phyloP scores from a whole-genome alignment of 768 basidiomycete genomes.

The Rhizopogon vesiculosus region DNA sequence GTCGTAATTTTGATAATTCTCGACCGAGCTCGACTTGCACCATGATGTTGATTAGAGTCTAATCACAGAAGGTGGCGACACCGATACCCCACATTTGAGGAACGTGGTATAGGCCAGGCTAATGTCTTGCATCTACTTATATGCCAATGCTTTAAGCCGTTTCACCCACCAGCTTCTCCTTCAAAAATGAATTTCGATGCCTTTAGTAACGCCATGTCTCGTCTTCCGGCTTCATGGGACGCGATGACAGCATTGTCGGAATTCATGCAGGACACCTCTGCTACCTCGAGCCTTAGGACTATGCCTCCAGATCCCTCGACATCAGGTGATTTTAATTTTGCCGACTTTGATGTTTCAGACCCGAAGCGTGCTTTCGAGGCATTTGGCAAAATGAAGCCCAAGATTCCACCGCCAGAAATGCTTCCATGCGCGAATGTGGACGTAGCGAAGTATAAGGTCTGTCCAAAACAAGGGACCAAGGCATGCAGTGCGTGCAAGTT shows the following conservation, averaged over 20 bases:
- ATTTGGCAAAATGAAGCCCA: constrained; percentile 7
- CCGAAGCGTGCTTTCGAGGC: not conserved
- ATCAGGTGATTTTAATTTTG: not conserved
- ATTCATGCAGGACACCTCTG: too few species aligned
- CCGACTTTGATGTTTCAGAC: not conserved
- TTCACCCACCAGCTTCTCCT: not conserved
- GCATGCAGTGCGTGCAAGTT: constrained; percentile 29
- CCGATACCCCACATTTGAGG: too few species aligned
- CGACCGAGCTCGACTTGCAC: not conserved
- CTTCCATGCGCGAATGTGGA: constrained; percentile 35
- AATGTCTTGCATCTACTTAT: not conserved
- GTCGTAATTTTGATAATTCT: not conserved
- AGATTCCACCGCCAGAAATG: constrained; percentile 19
- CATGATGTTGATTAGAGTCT: too few species aligned
- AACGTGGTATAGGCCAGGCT: too few species aligned
- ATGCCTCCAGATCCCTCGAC: not conserved
- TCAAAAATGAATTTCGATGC: not conserved
- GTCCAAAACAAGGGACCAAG: constrained; percentile 26
- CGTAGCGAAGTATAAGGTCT: constrained; percentile 14
- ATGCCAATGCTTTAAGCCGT: not conserved
- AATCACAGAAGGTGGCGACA: too few species aligned
- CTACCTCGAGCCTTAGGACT: not conserved
- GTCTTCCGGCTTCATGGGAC: too few species aligned
- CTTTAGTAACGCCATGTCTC: not conserved
- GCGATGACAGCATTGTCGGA: too few species aligned